A percentile compares a stretch with the other conserved stretches of the same genome.
phyloP scores from a whole-genome alignment of 169 alveolate genomes.

The Plasmodium yoelii region DNA sequence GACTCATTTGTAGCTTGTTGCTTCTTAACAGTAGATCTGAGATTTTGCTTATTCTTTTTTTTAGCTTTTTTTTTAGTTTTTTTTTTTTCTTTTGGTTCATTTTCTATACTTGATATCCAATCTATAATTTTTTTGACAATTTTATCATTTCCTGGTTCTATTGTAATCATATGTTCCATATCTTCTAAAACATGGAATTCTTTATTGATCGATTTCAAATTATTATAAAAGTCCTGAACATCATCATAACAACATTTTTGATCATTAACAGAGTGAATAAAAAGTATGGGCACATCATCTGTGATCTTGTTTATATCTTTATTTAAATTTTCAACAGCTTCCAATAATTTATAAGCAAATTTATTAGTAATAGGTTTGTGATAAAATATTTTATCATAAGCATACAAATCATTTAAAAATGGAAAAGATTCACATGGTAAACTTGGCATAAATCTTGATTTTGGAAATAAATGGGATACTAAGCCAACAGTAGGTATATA shows the following conservation, averaged over 20 bases:
- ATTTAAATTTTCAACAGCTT: slow-evolving; percentile 16
- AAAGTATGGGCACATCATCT: background rate
- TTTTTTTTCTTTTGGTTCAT: no score
- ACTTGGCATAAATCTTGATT: background rate
- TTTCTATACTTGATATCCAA: background rate
- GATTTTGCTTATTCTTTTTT: no score
- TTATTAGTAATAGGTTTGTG: slow-evolving; percentile 10
- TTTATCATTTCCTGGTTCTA: slow-evolving; percentile 31
- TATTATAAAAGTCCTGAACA: slow-evolving; percentile 1
- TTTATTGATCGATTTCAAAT: slow-evolving; percentile 3
- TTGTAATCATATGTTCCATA: slow-evolving; percentile 31
- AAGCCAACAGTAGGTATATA: background rate
- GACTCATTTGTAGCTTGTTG: no score
- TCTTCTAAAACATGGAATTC: slow-evolving; percentile 8
- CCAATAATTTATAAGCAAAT: slow-evolving; percentile 3
- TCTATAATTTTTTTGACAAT: slow-evolving; percentile 8
- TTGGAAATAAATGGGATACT: slow-evolving; percentile 1
- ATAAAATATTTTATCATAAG: slow-evolving; percentile 2
- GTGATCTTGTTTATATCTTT: slow-evolving; percentile 12
- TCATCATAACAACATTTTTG: slow-evolving; percentile 4
- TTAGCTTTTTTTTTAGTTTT: no score
- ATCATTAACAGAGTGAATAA: slow-evolving; percentile 11
- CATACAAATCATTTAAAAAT: slow-evolving; percentile 9
- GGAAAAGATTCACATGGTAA: slow-evolving; percentile 4
- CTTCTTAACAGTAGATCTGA: no score